Base-by-base conservation (phyloP, 805 yeast genomes). In the Saccharomyces jurei region DNA sequence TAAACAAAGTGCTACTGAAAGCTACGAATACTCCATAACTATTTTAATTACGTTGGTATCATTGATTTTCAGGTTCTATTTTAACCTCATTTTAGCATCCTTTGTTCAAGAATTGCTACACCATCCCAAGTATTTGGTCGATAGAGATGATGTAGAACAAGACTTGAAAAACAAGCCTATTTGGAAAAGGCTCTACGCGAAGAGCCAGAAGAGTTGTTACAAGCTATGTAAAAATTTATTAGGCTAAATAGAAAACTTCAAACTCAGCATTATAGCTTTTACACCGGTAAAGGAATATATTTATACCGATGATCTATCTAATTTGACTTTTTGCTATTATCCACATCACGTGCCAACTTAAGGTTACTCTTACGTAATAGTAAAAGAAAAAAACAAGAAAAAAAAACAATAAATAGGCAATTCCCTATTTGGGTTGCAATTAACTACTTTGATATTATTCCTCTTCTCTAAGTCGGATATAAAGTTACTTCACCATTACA, bases 1-100 rank as follows among this genome's bases (percentile, higher is more conserved):
- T 0, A 73, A 81, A 2, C 87, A 84, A 63, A 82, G 89, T 46
- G 92, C 92, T 0, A 74, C 87, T 0, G 81, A 81, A 51, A 57
- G 67, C 1, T 77, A 77, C 57, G 86, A 87, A 64, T 74, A 83
- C 58, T 80, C 81, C 52, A 70, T 83, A 60, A 84, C 86, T 5
- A 68, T 81, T 11, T 59, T 79, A 10, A 70, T 81, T 9, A 80
- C 84, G 0, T 47, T 82, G 6, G 60, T 74, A 3, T 76, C 84
- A 13, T 73, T 79, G 2, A 70, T 69, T 1, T 55, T 77, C 14
- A 77, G 91, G 60, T 52, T 83, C 26, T 87, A 87, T 69, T 84
- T 82, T 69, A 80, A 81, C 46, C 69, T 81, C 56, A 74, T 84
- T 11, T 63, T 86, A 26, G 64, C 83, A 1, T 79, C 89, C 2